Evolutionary conservation across 495 filamentous ascomycete species (phyloP), one percentile per base, ranked within the genome.

Genomic region (Penicillium egyptiacum): DNA sequence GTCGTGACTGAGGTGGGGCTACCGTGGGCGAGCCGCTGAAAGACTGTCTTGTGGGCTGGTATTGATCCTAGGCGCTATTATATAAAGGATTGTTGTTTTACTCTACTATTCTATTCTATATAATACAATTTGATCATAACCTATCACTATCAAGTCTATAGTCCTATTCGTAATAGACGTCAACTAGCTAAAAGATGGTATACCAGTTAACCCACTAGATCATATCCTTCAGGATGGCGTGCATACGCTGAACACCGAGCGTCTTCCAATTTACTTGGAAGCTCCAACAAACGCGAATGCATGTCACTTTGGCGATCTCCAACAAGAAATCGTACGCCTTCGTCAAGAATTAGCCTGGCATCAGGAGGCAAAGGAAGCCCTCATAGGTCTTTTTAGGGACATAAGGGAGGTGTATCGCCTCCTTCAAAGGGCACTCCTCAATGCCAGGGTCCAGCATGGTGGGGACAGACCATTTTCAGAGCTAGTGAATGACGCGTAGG

Each of bases 171-270:
- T 35, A 33, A 35, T 45, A 8, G 22, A 46, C 9, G 4, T 45
- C 20, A 33, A 23, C 17, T 0, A 26, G n/a, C 40, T 28, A 22
- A 20, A 23, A 22, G 39, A 56, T 33, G 6, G 17, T 9, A 43
- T 17, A 17, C 40, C 52, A 23, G 26, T 53, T 17, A 61, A 53
- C 20, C 22, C 23, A n/a, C 31, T 61, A 16, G 49, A 61, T 33
- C 49, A 61, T 51, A 47, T 61, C 14, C 44, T 56, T 11, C 53
- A 57, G 43, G 28, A 49, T 46, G 48, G 53, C 23, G 39, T 43
- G 17, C 45, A 50, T 40, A 61, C 58, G 23, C 47, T 61, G 33
- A 61, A 61, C 31, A 37, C 50, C 14, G 58, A 61, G 33, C 49
- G 48, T 19, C 58, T 61, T 41, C 49, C 48, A 31, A 53, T 55